Evolutionary conservation across 495 filamentous ascomycete species (phyloP).

Genomic region (Podospora australis): DNA sequence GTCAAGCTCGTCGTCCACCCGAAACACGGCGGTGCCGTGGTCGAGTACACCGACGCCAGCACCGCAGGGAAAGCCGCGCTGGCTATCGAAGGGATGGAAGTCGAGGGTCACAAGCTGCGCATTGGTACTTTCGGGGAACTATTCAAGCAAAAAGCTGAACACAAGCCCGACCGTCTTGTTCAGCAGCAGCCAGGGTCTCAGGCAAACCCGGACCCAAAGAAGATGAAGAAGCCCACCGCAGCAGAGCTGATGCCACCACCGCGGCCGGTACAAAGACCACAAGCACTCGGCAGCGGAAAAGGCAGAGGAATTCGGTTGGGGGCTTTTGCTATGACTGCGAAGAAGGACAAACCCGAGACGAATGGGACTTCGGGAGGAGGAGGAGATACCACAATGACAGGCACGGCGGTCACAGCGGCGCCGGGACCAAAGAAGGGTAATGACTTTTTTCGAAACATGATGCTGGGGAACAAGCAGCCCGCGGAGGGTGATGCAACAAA

Average conservation of each 20-base stretch:
- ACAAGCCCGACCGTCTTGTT: constrained; percentile 37
- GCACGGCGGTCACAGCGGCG: no score
- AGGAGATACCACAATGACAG: no score
- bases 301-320: constrained; percentile 50
- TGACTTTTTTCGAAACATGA: no score
- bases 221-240: constrained; percentile 33
- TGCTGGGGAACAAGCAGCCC: no score
- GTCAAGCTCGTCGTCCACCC: constrained; percentile 66
- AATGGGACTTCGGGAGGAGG: constrained; percentile 21
- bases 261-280: constrained; percentile 53
- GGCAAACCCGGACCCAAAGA: constrained; percentile 10
- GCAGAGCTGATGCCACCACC: constrained; percentile 44
- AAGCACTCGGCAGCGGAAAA: constrained; percentile 48
- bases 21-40: constrained; percentile 76
- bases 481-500: no score
- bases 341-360: constrained; percentile 32
- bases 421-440: no score
- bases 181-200: no score
- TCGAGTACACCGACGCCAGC: constrained; percentile 68
- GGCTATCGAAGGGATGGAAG: constrained; percentile 66
- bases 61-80: constrained; percentile 70
- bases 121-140: constrained; percentile 67
- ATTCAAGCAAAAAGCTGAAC: constrained; percentile 53
- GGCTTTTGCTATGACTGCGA: constrained; percentile 22
- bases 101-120: constrained; percentile 57